Evolutionary conservation across 169 alveolate species (phyloP).

Genomic region (Plasmodium blacklocki): DNA sequence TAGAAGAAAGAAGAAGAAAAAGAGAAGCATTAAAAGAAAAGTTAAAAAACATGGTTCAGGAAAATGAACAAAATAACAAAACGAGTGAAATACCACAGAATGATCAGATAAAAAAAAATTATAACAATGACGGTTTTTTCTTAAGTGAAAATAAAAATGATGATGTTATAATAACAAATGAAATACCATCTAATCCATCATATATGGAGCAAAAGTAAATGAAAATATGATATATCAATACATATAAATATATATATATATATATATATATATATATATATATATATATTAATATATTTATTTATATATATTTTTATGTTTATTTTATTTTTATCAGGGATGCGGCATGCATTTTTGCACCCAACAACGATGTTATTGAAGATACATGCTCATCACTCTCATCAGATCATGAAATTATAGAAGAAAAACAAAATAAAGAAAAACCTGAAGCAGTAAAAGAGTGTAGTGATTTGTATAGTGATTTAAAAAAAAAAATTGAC

Average conservation of each 20-base stretch:
- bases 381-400: slow-evolving; percentile 72
- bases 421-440: slow-evolving; percentile 43
- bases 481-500: slow-evolving; percentile 79
- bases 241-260: background rate
- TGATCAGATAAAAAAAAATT: slow-evolving; percentile 10
- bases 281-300: background rate
- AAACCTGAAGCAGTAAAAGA: slow-evolving; percentile 51
- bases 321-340: slow-evolving; percentile 12
- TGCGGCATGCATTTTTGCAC: slow-evolving; percentile 71
- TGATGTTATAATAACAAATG: slow-evolving; percentile 14
- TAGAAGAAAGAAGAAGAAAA: slow-evolving; percentile 66
- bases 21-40: slow-evolving; percentile 73
- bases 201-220: slow-evolving; percentile 58
- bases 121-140: slow-evolving; percentile 11
- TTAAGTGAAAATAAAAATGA: slow-evolving; percentile 30
- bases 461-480: slow-evolving; percentile 59
- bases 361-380: slow-evolving; percentile 70
- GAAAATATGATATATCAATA: background rate
- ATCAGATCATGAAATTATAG: slow-evolving; percentile 70
- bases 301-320: background rate
- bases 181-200: slow-evolving; percentile 30
- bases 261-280: background rate
- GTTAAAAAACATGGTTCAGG: slow-evolving; percentile 25
- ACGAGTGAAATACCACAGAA: background rate
- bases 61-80: background rate